These are phyloP conservation scores for Cryptococcus neoformans DNA, from an alignment of 1,284 basidiomycete species.

Conservation along the genomic window DNA sequence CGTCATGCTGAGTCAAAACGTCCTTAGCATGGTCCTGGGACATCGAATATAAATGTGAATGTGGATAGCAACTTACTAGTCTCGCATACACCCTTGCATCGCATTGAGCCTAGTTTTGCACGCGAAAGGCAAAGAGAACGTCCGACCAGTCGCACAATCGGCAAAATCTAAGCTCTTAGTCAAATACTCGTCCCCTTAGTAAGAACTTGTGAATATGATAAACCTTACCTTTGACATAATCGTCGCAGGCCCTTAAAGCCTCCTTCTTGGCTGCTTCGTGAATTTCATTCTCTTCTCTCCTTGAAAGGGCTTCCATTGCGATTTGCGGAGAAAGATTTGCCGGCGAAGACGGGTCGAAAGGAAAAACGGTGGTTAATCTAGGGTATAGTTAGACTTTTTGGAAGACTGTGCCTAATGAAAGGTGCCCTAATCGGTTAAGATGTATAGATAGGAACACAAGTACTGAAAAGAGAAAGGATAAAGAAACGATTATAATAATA, in stretches of 20 bases:
- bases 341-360: too few species aligned
- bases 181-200: not conserved
- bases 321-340: not conserved
- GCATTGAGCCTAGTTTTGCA: constrained; percentile 67
- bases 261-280: constrained; percentile 74
- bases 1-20: constrained; percentile 26
- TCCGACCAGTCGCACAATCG: constrained; percentile 73
- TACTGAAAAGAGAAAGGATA: too few species aligned
- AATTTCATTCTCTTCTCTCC: constrained; percentile 81
- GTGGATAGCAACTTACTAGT: constrained; percentile 59
- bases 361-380: too few species aligned
- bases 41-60: too few species aligned
- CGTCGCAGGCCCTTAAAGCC: constrained; percentile 74
- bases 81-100: constrained; percentile 75
- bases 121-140: constrained; percentile 77
- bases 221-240: constrained; percentile 64
- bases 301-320: constrained; percentile 76
- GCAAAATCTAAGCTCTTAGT: constrained; percentile 64
- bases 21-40: not conserved
- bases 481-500: too few species aligned
- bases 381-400: too few species aligned
- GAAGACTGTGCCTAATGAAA: too few species aligned
- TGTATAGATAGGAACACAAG: too few species aligned
- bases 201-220: not conserved
- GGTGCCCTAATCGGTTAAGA: too few species aligned